phyloP scores from a whole-genome alignment of 2,329 filamentous ascomycete genomes.

The Mycocentrospora acerina region DNA sequence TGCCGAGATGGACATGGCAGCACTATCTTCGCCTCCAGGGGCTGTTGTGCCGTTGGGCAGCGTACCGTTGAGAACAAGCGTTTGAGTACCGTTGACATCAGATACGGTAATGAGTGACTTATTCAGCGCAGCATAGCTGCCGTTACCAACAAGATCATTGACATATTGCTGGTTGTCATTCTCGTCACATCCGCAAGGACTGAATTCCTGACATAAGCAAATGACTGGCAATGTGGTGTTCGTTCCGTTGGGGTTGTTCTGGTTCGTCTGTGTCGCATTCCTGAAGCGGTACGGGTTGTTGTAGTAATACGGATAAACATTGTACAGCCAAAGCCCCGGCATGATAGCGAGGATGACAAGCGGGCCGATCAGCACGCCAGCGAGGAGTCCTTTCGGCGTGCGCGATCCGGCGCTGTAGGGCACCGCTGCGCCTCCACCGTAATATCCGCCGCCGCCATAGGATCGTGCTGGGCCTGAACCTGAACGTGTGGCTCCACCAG shows the following conservation, averaged over 20 bases:
- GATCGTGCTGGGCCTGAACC: slow-evolving; percentile 60
- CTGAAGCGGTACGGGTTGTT: slow-evolving; percentile 56
- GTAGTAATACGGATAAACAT: slow-evolving; percentile 64
- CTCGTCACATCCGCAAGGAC: slow-evolving; percentile 69
- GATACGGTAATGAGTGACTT: slow-evolving; percentile 63
- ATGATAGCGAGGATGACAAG: slow-evolving; percentile 56
- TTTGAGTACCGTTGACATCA: slow-evolving; percentile 62
- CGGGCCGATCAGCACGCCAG: slow-evolving; percentile 51
- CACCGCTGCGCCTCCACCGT: slow-evolving; percentile 59
- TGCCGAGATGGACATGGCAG: slow-evolving; percentile 18
- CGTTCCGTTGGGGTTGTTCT: slow-evolving; percentile 42
- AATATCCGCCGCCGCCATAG: slow-evolving; percentile 66
- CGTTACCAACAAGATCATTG: slow-evolving; percentile 58
- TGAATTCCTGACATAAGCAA: slow-evolving; percentile 62
- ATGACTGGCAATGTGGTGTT: slow-evolving; percentile 52
- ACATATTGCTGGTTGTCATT: slow-evolving; percentile 62
- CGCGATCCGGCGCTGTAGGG: slow-evolving; percentile 62
- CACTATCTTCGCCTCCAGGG: slow-evolving; percentile 38
- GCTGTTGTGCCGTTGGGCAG: slow-evolving; percentile 60
- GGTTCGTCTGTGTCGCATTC: slow-evolving; percentile 47
- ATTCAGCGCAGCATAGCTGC: slow-evolving; percentile 61
- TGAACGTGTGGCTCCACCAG: slow-evolving; percentile 50
- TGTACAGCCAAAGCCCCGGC: slow-evolving; percentile 66
- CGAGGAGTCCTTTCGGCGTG: slow-evolving; percentile 55
- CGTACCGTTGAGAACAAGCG: slow-evolving; percentile 74